phyloP scores from a whole-genome alignment of 345 rosid genomes.

The Balakata baccata region DNA sequence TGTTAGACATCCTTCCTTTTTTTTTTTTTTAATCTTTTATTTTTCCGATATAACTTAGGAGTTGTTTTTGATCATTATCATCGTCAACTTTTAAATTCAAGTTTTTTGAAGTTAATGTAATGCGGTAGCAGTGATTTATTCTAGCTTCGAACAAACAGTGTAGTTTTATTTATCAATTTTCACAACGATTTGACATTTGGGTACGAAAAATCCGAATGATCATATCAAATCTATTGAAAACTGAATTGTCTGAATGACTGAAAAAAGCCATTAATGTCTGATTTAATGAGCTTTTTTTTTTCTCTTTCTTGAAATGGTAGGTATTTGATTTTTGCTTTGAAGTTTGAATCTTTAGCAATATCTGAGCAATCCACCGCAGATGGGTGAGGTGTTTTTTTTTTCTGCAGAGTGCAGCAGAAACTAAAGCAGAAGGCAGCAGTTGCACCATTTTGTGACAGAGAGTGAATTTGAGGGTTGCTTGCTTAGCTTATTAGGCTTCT shows the following conservation, averaged over 20 bases:
- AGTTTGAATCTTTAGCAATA: conserved; percentile 12
- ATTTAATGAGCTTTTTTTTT: neutral
- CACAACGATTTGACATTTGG: too few species aligned
- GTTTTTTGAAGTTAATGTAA: neutral
- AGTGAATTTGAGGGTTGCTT: neutral
- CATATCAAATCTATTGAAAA: too few species aligned
- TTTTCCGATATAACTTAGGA: neutral
- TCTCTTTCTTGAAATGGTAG: neutral
- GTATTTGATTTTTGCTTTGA: conserved; percentile 5
- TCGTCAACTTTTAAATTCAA: neutral
- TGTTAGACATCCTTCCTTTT: neutral
- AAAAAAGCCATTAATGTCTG: neutral
- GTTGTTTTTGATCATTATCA: neutral
- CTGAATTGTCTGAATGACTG: neutral
- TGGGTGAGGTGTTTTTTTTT: neutral
- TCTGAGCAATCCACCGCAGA: neutral
- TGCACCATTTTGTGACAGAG: neutral
- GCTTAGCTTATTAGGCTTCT: conserved; percentile 7
- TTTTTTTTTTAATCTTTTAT: neutral
- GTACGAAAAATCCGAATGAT: too few species aligned
- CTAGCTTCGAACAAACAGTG: neutral
- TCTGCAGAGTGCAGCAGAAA: neutral
- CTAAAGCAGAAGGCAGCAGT: conserved; percentile 9
- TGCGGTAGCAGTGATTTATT: neutral
- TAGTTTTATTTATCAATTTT: too few species aligned